Base-by-base conservation (phyloP, 257 asterid species). In the Agastache rugosa region DNA sequence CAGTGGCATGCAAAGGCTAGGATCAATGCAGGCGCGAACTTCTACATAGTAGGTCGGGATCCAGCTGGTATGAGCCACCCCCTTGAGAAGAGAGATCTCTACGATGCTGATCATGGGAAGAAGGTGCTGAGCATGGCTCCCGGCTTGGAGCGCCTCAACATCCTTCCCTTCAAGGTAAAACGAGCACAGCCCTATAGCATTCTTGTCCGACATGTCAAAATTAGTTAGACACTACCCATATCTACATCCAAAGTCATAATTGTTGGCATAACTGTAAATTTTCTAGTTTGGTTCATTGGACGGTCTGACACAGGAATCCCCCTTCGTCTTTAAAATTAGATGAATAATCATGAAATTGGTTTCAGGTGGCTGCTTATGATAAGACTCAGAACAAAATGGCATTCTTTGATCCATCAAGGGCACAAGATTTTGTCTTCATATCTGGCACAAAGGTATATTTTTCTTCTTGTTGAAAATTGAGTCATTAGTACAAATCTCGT, bases 31-130 rank as follows among this genome's bases (percentile, higher is more conserved):
- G 98, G 97, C 5, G 97, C 98, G 6, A 91, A 93, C 79, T 93
- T 93, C 71, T 93, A 93, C 73, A 91, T 93, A 14, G 98, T 91
- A 9, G 97, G 98, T 6, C 88, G 98, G 16, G 98, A 93, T 78
- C 98, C 97, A 23, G 98, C 98, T 51, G 98, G 98, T 56, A 89
- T 93, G 97, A 54, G 97, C 76, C 98, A 93, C 75, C 98, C 98
- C 0, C 5, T 84, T 5, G 98, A 93, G 91, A 87, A 93, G 73
- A 74, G 98, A 37, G 98, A 93, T 55, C 81, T 93, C 1, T 93
- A 93, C 70, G 92, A 93, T 76, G 93, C 98, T 2, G 98, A 93
- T 81, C 98, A 93, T 62, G 98, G 98, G 25, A 93, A 91, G 89
- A 88, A 88, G 78, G 96, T 93, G 59, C 86, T 93, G 29, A 87